These are phyloP conservation scores for Solanum habrochaites DNA, from an alignment of 257 asterid species.

Conservation along the genomic window DNA sequence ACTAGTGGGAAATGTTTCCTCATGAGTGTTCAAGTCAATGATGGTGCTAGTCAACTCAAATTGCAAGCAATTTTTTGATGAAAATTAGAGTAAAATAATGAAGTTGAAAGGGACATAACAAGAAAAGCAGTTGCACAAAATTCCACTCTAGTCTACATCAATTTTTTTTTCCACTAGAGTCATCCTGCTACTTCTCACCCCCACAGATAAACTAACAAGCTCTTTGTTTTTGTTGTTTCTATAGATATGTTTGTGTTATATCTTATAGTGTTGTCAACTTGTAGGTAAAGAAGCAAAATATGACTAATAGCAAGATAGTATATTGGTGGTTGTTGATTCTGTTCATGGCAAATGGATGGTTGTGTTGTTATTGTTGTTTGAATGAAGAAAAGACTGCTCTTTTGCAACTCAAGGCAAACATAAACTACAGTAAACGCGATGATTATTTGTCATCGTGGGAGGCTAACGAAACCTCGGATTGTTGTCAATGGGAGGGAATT, in stretches of 20 bases:
- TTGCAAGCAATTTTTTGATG: neutral
- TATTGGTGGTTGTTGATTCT: neutral
- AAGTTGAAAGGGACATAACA: neutral
- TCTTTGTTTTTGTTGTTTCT: neutral
- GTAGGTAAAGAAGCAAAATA: neutral
- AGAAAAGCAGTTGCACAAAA: neutral
- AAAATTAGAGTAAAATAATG: neutral
- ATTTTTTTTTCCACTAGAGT: neutral
- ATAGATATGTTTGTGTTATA: neutral
- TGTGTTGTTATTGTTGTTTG: neutral
- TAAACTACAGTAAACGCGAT: neutral
- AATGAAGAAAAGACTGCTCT: neutral
- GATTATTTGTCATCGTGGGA: neutral
- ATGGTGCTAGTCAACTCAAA: neutral
- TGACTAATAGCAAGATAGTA: neutral
- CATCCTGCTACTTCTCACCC: neutral
- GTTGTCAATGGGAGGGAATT: neutral
- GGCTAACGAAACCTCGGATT: neutral
- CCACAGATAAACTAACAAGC: neutral
- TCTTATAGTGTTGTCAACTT: neutral
- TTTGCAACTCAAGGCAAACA: neutral
- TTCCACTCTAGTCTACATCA: neutral
- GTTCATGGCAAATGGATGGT: neutral
- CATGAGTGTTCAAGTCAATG: neutral
- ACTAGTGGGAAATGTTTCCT: neutral